Percentiles rank a stretch among this genome's conserved stretches.
Conservation (phyloP, 257 asterid genomes). For the Ajuga chamaepitys region DNA sequence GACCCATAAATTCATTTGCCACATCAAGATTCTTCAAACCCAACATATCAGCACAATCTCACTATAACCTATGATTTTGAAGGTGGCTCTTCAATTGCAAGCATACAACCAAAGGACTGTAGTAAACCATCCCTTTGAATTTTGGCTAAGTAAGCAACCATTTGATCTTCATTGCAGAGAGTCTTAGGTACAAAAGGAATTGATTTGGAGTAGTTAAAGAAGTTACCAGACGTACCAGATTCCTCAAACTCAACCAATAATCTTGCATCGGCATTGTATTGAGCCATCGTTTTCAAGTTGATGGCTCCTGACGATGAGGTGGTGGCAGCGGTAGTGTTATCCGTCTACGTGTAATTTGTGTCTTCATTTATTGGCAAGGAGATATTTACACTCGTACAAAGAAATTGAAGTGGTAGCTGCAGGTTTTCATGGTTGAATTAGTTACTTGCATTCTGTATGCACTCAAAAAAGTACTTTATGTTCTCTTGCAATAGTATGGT, state of each 20-base stretch:
- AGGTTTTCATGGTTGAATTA: too few relatives aligned
- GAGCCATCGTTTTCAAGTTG: conserved; percentile 28
- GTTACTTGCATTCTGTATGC: too few relatives aligned
- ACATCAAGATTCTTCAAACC: conserved; percentile 26
- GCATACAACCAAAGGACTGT: conserved; percentile 62
- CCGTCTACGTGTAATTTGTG: too few relatives aligned
- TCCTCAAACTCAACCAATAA: conserved; percentile 50
- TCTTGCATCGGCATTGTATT: conserved; percentile 45
- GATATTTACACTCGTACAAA: too few relatives aligned
- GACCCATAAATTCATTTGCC: background rate
- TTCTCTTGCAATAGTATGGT: too few relatives aligned
- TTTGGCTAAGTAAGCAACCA: conserved; percentile 34
- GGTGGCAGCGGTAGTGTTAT: too few relatives aligned
- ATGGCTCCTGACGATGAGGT: conserved; percentile 32
- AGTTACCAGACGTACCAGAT: conserved; percentile 33
- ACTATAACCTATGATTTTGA: conserved; percentile 36
- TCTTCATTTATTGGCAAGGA: too few relatives aligned
- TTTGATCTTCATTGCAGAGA: conserved; percentile 22
- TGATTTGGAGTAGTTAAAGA: conserved; percentile 36
- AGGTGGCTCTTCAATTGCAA: conserved; percentile 39
- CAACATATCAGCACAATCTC: conserved; percentile 46
- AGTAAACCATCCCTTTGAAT: conserved; percentile 62
- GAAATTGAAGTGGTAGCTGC: too few relatives aligned
- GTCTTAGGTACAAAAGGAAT: conserved; percentile 9
- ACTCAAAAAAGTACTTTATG: too few relatives aligned